phyloP scores from a whole-genome alignment of 2,329 filamentous ascomycete genomes.

The Neofusicoccum sp. region DNA sequence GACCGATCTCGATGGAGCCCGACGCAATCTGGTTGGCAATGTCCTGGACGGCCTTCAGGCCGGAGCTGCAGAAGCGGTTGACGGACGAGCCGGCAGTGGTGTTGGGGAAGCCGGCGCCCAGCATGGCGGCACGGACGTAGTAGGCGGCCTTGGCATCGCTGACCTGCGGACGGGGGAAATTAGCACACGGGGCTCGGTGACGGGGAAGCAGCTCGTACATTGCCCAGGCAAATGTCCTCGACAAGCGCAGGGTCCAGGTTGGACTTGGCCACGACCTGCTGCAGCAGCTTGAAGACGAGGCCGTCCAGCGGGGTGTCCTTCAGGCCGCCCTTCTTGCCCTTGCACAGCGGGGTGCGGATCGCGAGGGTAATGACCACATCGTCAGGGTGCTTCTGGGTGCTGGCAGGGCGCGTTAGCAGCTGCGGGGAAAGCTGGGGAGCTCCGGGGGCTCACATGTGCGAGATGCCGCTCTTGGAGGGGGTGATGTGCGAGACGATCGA shows the following conservation, averaged over 20 bases:
- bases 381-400: slow-evolving; percentile 89
- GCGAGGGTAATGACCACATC: slow-evolving; percentile 96
- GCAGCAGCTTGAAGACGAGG: slow-evolving; percentile 79
- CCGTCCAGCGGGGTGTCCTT: slow-evolving; percentile 93
- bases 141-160: slow-evolving; percentile 85
- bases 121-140: slow-evolving; percentile 83
- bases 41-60: slow-evolving; percentile 92
- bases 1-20: slow-evolving; percentile 82
- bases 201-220: slow-evolving; percentile 61
- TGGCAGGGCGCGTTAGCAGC: slow-evolving; percentile 40
- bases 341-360: slow-evolving; percentile 83
- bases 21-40: slow-evolving; percentile 84
- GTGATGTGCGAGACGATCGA: slow-evolving; percentile 86
- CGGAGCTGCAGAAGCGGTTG: slow-evolving; percentile 97
- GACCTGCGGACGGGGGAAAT: slow-evolving; percentile 56
- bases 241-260: slow-evolving; percentile 79
- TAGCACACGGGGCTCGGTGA: neutral
- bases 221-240: slow-evolving; percentile 90
- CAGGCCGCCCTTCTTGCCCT: slow-evolving; percentile 88
- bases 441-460: slow-evolving; percentile 68
- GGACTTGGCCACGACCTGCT: slow-evolving; percentile 65
- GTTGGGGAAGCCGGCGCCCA: slow-evolving; percentile 92
- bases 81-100: slow-evolving; percentile 79
- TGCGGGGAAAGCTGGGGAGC: slow-evolving; percentile 9
- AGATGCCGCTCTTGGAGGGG: slow-evolving; percentile 70